Evolutionary conservation across 2,329 filamentous ascomycete species (phyloP).

Genomic region (Cercospora zeina): DNA sequence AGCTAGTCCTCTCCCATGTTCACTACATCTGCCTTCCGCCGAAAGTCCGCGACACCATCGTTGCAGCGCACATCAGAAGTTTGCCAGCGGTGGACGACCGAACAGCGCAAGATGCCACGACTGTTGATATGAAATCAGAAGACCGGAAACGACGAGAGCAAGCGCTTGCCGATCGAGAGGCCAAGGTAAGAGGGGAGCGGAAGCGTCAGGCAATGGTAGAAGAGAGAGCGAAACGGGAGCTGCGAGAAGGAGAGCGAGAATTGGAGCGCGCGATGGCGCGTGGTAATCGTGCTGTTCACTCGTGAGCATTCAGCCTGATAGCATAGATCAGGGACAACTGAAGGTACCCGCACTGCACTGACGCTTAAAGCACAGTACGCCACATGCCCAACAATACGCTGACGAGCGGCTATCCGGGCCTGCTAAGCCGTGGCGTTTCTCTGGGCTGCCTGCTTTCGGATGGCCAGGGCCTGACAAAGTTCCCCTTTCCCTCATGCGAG

Average conservation of each 20-base stretch:
- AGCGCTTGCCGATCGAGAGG: slow-evolving; percentile 29
- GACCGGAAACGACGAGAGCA: slow-evolving; percentile 29
- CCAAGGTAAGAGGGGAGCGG: slow-evolving; percentile 30
- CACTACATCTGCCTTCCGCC: slow-evolving; percentile 68
- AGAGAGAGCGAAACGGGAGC: slow-evolving; percentile 23
- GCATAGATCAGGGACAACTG: slow-evolving; percentile 1
- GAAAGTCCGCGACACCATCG: slow-evolving; percentile 61
- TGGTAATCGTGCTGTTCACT: neutral
- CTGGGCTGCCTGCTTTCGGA: neutral
- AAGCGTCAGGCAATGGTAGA: slow-evolving; percentile 26
- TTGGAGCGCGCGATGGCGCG: slow-evolving; percentile 26
- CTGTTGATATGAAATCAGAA: slow-evolving; percentile 30
- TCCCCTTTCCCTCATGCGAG: neutral
- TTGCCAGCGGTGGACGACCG: slow-evolving; percentile 50
- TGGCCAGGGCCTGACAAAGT: neutral
- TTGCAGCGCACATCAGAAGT: slow-evolving; percentile 66
- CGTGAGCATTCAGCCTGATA: slow-evolving; percentile 6
- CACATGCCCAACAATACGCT: slow-evolving; percentile 1
- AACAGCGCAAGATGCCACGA: slow-evolving; percentile 51
- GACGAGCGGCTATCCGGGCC: slow-evolving; percentile 4
- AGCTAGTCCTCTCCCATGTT: slow-evolving; percentile 64
- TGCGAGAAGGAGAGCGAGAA: slow-evolving; percentile 30
- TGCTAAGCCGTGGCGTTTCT: neutral
- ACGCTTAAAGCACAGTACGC: neutral
- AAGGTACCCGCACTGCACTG: neutral